These are phyloP conservation scores for Fusarium sp. DNA, from an alignment of 2,329 filamentous ascomycete species.

Conservation along the genomic window DNA sequence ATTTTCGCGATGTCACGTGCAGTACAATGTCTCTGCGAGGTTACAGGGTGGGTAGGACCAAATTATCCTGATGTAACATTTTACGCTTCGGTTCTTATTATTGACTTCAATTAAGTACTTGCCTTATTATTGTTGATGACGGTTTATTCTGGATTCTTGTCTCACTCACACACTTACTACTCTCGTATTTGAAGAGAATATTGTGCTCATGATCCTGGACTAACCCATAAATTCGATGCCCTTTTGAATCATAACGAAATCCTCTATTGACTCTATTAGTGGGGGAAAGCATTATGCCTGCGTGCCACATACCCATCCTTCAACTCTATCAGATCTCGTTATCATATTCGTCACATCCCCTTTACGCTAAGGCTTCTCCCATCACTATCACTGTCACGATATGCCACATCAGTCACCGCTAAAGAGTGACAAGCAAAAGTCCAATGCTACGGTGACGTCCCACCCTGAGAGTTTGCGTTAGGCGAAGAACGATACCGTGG, in stretches of 20 bases:
- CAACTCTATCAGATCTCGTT: background rate
- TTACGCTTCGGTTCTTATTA: background rate
- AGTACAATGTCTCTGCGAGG: rapidly evolving
- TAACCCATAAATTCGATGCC: background rate
- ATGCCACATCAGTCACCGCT: conserved; percentile 2
- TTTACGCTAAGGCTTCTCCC: background rate
- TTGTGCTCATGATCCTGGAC: too few species aligned
- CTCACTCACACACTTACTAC: background rate
- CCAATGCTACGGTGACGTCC: conserved; percentile 1
- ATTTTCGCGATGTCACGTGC: conserved; percentile 34
- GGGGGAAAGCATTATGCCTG: background rate
- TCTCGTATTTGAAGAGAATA: background rate
- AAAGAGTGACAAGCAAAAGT: conserved; percentile 8
- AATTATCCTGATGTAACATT: background rate
- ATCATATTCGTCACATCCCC: conserved; percentile 4
- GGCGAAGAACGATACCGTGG: background rate
- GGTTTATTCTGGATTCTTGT: background rate
- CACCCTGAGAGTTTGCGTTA: background rate
- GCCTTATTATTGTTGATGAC: background rate
- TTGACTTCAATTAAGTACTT: background rate
- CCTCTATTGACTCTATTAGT: background rate
- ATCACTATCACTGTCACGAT: conserved; percentile 33
- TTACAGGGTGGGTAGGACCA: background rate
- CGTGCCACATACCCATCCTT: background rate
- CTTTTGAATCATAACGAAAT: background rate